phyloP scores from a whole-genome alignment of 192 early-diverging fungal genomes.

The Phlyctochytrium bullatum region DNA sequence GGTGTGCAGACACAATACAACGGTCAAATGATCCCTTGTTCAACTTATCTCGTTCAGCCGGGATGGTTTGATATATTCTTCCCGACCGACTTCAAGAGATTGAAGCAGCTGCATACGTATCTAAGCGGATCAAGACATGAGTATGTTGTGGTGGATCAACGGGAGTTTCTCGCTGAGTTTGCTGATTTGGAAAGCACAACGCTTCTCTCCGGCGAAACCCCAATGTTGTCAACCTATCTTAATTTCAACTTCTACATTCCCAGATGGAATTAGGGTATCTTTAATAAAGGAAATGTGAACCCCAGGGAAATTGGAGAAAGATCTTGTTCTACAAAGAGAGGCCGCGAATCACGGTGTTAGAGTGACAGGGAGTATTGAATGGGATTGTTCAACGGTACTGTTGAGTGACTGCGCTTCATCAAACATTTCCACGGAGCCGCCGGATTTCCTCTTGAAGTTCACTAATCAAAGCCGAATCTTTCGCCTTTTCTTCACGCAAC shows the following conservation, averaged over 20 bases:
- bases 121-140: not conserved
- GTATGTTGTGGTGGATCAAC: conserved; percentile 73
- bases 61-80: conserved; percentile 99
- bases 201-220: conserved; percentile 88
- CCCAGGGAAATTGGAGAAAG: no score
- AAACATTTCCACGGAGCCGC: conserved; percentile 1
- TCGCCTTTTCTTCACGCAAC: not conserved
- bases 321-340: no score
- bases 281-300: not conserved
- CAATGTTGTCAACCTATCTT: conserved; percentile 93
- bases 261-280: not conserved
- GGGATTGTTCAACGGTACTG: no score
- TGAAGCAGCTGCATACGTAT: conserved; percentile 68
- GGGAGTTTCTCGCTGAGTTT: conserved; percentile 74
- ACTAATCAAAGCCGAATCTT: conserved; percentile 2
- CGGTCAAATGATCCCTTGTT: conserved; percentile 89
- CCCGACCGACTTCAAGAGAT: conserved; percentile 91
- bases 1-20: conserved; percentile 93
- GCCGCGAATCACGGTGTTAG: no score
- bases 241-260: conserved; percentile 64
- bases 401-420: no score
- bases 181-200: conserved; percentile 71
- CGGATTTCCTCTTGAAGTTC: not conserved
- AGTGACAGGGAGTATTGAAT: no score
- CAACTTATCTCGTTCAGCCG: conserved; percentile 94